Evolutionary conservation across 2,329 filamentous ascomycete species (phyloP), one percentile per base, ranked within the genome.

Genomic region (Calonectria honghensis): DNA sequence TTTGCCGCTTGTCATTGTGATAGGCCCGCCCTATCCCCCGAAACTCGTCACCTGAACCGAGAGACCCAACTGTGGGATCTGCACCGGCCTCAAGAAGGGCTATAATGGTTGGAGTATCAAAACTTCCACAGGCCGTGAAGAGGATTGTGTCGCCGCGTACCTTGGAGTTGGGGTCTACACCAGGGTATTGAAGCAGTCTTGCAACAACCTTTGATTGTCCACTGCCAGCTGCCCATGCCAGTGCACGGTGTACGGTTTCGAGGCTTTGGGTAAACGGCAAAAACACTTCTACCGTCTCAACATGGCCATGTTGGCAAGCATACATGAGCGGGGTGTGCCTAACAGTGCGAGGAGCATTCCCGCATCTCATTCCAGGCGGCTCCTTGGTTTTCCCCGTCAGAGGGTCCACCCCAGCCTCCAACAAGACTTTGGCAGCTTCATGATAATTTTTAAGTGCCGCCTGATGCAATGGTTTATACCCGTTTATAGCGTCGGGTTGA

Each of bases 1-100:
- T 29, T 18, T 45, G 31, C 16, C 4, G 18, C 18, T 18, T 6
- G 1, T 16, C 66, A 16, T 13, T 16, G 7, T 9, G 5, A 41
- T 20, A 5, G 20, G 16, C 2, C 39, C 18, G 16, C 16, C 41
- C 41, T 7, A n/a, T 2, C 41, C 18, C 18, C 10, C 18, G 45
- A 16, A 59, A 65, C 52, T 73, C 67, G 37, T 37, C 37, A 2
- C 41, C 20, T n/a, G 72, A 59, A n/a, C 70, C 18, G 10, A 67
- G 59, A 61, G 75, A 80, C 10, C 61, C 35, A 18, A 76, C 61
- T 31, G 80, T 81, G 4, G 80, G 79, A 76, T 83, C 77, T 7
- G 83, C 85, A 3, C 84, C 84, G 35, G 82, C 79, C 16, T 81
- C 68, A 2, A 86, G 68, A 32, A 86, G 73, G 1, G 77, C 57